Percentiles rank a stretch among this genome's conserved stretches.
Evolutionary conservation across 2,329 filamentous ascomycete species (phyloP).

Genomic region (Leptographium procerum): DNA sequence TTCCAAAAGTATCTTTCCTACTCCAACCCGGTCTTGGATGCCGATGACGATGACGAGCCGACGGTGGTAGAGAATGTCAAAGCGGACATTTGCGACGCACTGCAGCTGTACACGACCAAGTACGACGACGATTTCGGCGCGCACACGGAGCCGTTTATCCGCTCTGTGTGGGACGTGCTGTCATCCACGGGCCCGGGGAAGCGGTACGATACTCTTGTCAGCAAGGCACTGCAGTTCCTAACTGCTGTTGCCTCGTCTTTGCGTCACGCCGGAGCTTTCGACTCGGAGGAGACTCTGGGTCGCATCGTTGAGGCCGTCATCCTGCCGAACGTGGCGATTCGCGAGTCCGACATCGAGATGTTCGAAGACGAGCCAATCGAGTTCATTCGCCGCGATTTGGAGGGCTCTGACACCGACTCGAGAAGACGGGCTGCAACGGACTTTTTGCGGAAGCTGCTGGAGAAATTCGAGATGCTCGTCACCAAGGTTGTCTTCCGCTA

Average conservation of each 20-base stretch:
- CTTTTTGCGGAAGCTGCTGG: constrained; percentile 79
- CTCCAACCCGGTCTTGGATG: constrained; percentile 61
- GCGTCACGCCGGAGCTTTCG: constrained; percentile 75
- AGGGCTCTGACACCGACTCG: constrained; percentile 93
- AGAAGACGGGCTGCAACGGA: constrained; percentile 85
- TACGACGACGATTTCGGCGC: constrained; percentile 87
- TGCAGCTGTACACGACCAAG: constrained; percentile 87
- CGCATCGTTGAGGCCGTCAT: constrained; percentile 95
- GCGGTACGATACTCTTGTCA: constrained; percentile 89
- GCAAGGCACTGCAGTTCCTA: constrained; percentile 87
- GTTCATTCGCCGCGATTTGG: constrained; percentile 88
- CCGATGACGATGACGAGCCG: constrained; percentile 77
- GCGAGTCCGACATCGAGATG: constrained; percentile 87
- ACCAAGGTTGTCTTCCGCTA: constrained; percentile 82
- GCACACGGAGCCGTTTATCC: constrained; percentile 73
- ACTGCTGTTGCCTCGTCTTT: constrained; percentile 74
- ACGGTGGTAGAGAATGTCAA: constrained; percentile 78
- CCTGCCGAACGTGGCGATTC: constrained; percentile 78
- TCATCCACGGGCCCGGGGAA: constrained; percentile 78
- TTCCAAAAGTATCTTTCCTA: constrained; percentile 91
- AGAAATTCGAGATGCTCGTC: constrained; percentile 76
- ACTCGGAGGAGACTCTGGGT: constrained; percentile 64
- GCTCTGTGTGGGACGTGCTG: constrained; percentile 81
- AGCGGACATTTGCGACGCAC: constrained; percentile 81
- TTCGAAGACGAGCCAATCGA: constrained; percentile 99